Evolutionary conservation across 352 stramenopile genomes (phyloP).

Genomic region (Phytophthora lateralis): DNA sequence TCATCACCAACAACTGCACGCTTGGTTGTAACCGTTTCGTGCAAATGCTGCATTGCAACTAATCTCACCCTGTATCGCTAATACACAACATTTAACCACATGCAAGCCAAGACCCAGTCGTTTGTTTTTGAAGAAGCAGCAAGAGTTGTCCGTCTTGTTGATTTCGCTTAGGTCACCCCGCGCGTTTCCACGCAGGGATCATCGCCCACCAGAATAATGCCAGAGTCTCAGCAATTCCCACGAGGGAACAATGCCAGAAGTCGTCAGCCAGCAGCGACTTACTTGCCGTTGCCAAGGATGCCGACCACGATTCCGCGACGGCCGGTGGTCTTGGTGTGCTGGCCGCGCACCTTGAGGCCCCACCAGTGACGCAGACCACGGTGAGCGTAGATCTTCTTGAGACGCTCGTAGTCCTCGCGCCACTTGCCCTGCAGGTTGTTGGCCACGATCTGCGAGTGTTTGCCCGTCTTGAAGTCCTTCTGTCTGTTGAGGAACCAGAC

Average conservation of each 20-base stretch:
- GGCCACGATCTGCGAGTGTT: slow-evolving; percentile 98
- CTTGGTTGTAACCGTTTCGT: too few relatives aligned
- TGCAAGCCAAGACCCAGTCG: slow-evolving; percentile 12
- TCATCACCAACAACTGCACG: too few relatives aligned
- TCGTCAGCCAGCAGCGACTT: slow-evolving; percentile 45
- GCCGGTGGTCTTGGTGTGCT: slow-evolving; percentile 99
- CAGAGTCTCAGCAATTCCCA: slow-evolving; percentile 68
- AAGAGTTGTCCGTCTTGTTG: slow-evolving; percentile 46
- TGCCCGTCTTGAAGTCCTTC: slow-evolving; percentile 99
- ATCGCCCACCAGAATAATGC: slow-evolving; percentile 56
- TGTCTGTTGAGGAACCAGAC: slow-evolving; percentile 99
- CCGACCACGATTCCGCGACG: slow-evolving; percentile 89
- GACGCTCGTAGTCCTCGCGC: slow-evolving; percentile 98
- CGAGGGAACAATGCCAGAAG: slow-evolving; percentile 45
- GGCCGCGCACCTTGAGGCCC: slow-evolving; percentile 98
- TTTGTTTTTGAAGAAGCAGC: slow-evolving; percentile 40
- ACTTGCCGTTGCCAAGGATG: slow-evolving; percentile 83
- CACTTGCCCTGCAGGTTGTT: slow-evolving; percentile 99
- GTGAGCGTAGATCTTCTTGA: slow-evolving; percentile 99
- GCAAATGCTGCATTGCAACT: too few relatives aligned
- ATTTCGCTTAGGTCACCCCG: slow-evolving; percentile 38
- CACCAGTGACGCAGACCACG: slow-evolving; percentile 99
- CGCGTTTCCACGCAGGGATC: slow-evolving; percentile 25
- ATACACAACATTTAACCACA: slow-evolving; percentile 17
- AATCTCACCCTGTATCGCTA: not conserved